A percentile compares a stretch with the other conserved stretches of the same genome.
These are phyloP conservation scores for Claviceps sp. DNA, from an alignment of 2,329 filamentous ascomycete species.

Conservation along the genomic window DNA sequence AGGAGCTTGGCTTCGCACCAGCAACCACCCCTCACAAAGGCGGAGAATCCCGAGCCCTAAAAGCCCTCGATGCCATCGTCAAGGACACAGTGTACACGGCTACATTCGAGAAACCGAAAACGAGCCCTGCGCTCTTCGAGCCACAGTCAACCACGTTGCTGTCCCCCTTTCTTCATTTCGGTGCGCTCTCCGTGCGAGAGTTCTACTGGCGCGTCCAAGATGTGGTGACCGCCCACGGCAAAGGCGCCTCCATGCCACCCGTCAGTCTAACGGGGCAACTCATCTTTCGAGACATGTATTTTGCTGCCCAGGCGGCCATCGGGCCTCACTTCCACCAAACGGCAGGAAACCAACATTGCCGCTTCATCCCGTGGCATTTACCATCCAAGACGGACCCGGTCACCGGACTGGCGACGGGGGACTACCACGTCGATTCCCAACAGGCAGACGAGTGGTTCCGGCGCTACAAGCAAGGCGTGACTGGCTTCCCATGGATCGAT, in stretches of 20 bases:
- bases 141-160: constrained; percentile 62
- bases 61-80: constrained; percentile 44
- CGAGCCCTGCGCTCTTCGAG: constrained; percentile 59
- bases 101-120: constrained; percentile 64
- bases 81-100: constrained; percentile 52
- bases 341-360: constrained; percentile 48
- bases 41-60: constrained; percentile 53
- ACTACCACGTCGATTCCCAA: constrained; percentile 49
- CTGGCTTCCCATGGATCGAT: constrained; percentile 72
- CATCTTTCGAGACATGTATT: constrained; percentile 74
- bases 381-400: constrained; percentile 41
- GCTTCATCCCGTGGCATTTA: constrained; percentile 72
- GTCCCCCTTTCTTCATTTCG: constrained; percentile 63
- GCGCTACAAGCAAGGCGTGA: constrained; percentile 55
- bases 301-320: constrained; percentile 58
- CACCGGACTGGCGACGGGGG: constrained; percentile 37
- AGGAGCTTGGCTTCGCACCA: constrained; percentile 53
- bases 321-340: constrained; percentile 53
- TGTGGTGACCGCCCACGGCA: constrained; percentile 42
- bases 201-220: constrained; percentile 62
- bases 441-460: constrained; percentile 52
- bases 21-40: constrained; percentile 56
- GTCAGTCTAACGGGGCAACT: constrained; percentile 61
- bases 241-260: constrained; percentile 46
- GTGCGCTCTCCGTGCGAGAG: constrained; percentile 53